Conservation (phyloP, 768 basidiomycete species). For the Cystobasidium ongulense region DNA sequence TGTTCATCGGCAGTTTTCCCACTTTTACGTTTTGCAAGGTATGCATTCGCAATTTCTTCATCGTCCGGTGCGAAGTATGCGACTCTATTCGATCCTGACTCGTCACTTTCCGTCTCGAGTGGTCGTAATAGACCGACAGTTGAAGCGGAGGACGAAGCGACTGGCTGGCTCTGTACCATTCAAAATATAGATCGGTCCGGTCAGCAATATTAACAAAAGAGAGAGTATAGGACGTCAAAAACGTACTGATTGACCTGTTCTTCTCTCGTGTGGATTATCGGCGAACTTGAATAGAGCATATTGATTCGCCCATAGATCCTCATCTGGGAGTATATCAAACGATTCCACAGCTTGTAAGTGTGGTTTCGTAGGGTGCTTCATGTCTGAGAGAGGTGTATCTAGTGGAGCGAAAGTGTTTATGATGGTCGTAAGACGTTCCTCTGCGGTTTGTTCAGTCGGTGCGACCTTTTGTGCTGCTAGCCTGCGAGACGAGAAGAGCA, state of each 20-base stretch:
- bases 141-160: conserved; percentile 27
- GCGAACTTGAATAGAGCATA: conserved; percentile 46
- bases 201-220: background rate
- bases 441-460: conserved; percentile 5
- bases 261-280: conserved; percentile 40
- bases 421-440: conserved; percentile 35
- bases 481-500: background rate
- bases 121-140: conserved; percentile 34
- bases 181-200: too few species aligned
- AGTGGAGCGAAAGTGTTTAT: conserved; percentile 36
- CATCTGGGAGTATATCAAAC: conserved; percentile 74
- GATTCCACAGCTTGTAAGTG: conserved; percentile 66
- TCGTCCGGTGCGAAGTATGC: conserved; percentile 39
- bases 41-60: conserved; percentile 30
- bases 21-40: background rate
- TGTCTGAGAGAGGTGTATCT: conserved; percentile 34
- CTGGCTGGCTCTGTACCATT: conserved; percentile 33
- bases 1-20: conserved; percentile 6
- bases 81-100: conserved; percentile 28
- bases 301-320: conserved; percentile 69
- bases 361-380: conserved; percentile 73
- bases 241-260: background rate
- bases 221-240: background rate
- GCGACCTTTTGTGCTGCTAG: background rate
- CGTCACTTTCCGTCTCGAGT: conserved; percentile 29